A percentile compares a stretch with the other conserved stretches of the same genome.
phyloP scores from a whole-genome alignment of 2,329 filamentous ascomycete species.

The Penicillium sp. region DNA sequence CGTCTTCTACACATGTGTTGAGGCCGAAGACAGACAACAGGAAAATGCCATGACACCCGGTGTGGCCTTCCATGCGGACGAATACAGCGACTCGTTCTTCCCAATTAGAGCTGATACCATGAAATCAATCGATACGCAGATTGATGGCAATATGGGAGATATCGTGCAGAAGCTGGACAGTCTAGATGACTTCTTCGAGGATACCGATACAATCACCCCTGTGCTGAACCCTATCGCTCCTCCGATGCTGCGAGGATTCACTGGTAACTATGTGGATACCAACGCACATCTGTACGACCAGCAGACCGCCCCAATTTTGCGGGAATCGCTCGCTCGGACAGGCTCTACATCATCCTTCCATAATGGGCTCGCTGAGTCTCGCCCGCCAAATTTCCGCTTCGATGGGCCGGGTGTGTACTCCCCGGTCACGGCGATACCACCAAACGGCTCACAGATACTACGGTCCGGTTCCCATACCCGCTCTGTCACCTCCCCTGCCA shows the following conservation, averaged over 20 bases:
- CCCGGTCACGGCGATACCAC: constrained; percentile 49
- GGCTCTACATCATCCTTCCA: constrained; percentile 76
- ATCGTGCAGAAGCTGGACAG: constrained; percentile 77
- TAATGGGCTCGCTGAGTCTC: constrained; percentile 77
- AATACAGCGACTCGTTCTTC: constrained; percentile 76
- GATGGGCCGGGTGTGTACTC: constrained; percentile 46
- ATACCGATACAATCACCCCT: constrained; percentile 60
- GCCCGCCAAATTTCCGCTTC: constrained; percentile 58
- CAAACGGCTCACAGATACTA: constrained; percentile 35
- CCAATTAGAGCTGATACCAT: constrained; percentile 84
- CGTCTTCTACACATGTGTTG: constrained; percentile 90
- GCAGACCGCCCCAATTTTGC: constrained; percentile 84
- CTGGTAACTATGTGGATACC: constrained; percentile 66
- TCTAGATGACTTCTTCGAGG: constrained; percentile 79
- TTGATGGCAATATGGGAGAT: constrained; percentile 71
- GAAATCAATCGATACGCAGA: constrained; percentile 73
- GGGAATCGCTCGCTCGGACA: constrained; percentile 73
- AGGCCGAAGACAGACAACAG: constrained; percentile 59
- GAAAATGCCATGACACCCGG: constrained; percentile 72
- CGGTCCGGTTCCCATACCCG: constrained; percentile 74
- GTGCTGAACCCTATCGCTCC: constrained; percentile 46
- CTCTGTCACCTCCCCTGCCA: constrained; percentile 77
- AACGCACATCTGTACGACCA: constrained; percentile 87
- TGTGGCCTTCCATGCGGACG: constrained; percentile 88
- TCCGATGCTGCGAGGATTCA: constrained; percentile 49